Evolutionary conservation across 768 basidiomycete species (phyloP).

Genomic region (Hygrophorus russula): DNA sequence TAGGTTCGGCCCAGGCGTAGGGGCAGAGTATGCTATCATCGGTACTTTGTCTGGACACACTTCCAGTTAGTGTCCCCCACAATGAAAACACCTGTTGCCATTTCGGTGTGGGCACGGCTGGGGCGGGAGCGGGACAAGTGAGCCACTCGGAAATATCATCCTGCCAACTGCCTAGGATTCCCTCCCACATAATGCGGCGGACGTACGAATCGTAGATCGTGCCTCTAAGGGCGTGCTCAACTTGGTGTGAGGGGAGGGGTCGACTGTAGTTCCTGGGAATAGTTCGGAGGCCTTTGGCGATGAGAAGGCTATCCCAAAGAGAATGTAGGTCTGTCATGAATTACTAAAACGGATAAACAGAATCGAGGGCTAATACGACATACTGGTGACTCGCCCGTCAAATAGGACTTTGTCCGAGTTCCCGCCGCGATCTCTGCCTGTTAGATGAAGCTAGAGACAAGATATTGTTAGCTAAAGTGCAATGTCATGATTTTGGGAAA

Average conservation of each 20-base stretch:
- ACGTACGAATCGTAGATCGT: conserved; percentile 84
- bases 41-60: conserved; percentile 8
- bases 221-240: conserved; percentile 60
- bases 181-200: conserved; percentile 81
- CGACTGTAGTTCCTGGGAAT: conserved; percentile 65
- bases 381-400: conserved; percentile 62
- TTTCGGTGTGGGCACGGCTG: conserved; percentile 5
- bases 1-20: conserved; percentile 62
- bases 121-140: conserved; percentile 37
- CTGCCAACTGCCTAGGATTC: conserved; percentile 59
- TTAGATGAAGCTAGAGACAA: conserved; percentile 52
- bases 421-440: conserved; percentile 79
- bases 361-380: conserved; percentile 13
- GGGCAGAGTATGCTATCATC: conserved; percentile 65
- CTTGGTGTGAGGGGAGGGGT: conserved; percentile 54
- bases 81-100: conserved; percentile 18
- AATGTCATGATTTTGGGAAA: too few relatives aligned
- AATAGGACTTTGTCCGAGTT: conserved; percentile 71
- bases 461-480: too few relatives aligned
- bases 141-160: conserved; percentile 56
- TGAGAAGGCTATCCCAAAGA: conserved; percentile 76
- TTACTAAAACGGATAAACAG: neutral
- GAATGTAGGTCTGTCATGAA: conserved; percentile 61
- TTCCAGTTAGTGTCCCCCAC: conserved; percentile 11
- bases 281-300: conserved; percentile 72